Evolutionary conservation across 1,284 basidiomycete genomes (phyloP).

Genomic region (Cerrena zonata): DNA sequence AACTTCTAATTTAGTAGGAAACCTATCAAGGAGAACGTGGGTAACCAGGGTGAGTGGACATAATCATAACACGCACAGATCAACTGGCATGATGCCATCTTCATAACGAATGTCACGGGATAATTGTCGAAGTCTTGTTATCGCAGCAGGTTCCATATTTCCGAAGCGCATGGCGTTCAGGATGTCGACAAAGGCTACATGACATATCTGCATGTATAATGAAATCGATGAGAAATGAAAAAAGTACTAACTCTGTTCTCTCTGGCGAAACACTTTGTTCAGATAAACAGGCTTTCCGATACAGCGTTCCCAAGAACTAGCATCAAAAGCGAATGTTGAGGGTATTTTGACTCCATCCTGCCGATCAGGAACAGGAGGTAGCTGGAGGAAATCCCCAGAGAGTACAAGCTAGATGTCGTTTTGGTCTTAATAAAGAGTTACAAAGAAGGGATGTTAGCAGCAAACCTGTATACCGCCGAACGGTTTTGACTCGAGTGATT

Average conservation of each 20-base stretch:
- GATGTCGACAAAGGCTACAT: slow-evolving; percentile 58
- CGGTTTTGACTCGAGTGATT: slow-evolving; percentile 36
- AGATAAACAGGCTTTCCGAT: slow-evolving; percentile 33
- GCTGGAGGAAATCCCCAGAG: slow-evolving; percentile 74
- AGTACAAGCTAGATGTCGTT: slow-evolving; percentile 48
- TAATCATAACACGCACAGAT: slow-evolving; percentile 47
- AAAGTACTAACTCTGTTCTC: slow-evolving; percentile 43
- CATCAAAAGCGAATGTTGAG: slow-evolving; percentile 59
- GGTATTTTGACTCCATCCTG: slow-evolving; percentile 28
- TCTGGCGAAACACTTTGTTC: slow-evolving; percentile 38
- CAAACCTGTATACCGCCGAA: slow-evolving; percentile 73
- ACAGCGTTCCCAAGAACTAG: slow-evolving; percentile 50
- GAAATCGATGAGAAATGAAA: not conserved
- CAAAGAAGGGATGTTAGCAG: slow-evolving; percentile 4
- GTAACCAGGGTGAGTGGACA: not conserved
- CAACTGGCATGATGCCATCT: slow-evolving; percentile 77
- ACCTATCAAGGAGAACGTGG: slow-evolving; percentile 32
- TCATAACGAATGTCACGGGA: slow-evolving; percentile 56
- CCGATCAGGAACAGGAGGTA: slow-evolving; percentile 63
- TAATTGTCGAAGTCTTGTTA: slow-evolving; percentile 51
- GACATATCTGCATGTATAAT: not conserved
- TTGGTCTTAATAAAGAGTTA: slow-evolving; percentile 3
- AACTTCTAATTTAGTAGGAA: slow-evolving; percentile 57
- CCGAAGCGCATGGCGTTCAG: slow-evolving; percentile 68
- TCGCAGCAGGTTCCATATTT: slow-evolving; percentile 37